Base-by-base conservation (phyloP, 2,329 filamentous ascomycete species). In the Venturiaceae sp. region DNA sequence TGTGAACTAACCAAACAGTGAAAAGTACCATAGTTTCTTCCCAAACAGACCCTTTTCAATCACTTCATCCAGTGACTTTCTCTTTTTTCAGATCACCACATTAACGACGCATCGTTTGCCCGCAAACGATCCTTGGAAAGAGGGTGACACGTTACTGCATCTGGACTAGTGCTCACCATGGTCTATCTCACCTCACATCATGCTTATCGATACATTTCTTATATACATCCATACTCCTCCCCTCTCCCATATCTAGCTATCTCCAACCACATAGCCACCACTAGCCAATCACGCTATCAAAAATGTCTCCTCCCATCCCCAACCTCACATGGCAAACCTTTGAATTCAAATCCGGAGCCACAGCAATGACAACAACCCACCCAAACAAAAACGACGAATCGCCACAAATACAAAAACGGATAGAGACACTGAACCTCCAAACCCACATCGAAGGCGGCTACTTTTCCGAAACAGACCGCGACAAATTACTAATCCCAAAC, bases 371-470 rank as follows among this genome's bases (percentile, higher is more conserved):
- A 52, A 39, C 32, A 60, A 47, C 53, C 30, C 58, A 5, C 61
- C 64, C n/a, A 30, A 6, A 26, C 26, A 21, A 36, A 23, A 32
- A 62, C 46, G 50, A 66, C 33, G 71, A 77, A 64, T 53, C 68
- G 8, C 60, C 68, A 28, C 55, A 59, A 36, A 69, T 76, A 53
- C 65, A 69, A 57, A 58, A 62, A 19, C 67, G 77, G 33, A 76
- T 81, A 65, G 59, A 64, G 36, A 63, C 71, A 21, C 75, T 86
- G 53, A 64, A 71, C 23, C 75, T 86, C 28, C 66, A 73, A 53
- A 72, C 76, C 8, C 83, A 87, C 68, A 76, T 82, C 46, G 83
- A 87, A 71, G 84, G 84, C 56, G 83, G 84, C 50, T 87, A 83
- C 71, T 87, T 81, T 64, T 71, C 70, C 62, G 81, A 85, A 67